These are phyloP conservation scores for Myriangium duriaei DNA, from an alignment of 2,329 filamentous ascomycete genomes.

Conservation along the genomic window DNA sequence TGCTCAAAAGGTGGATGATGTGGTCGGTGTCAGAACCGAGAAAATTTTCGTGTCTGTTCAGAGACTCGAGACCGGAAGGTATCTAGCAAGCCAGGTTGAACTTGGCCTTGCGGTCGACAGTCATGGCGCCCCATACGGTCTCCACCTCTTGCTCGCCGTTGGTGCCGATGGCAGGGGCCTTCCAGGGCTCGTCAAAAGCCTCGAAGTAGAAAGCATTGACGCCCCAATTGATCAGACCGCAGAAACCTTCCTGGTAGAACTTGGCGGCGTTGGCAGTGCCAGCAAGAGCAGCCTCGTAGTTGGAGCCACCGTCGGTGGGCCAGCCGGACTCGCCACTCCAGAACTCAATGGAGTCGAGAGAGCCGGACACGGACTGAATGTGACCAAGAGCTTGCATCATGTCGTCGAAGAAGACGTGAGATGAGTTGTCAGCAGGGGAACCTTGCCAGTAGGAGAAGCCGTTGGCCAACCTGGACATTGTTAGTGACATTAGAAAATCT, in stretches of 20 bases:
- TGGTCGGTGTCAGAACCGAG: neutral
- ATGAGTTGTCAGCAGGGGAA: conserved; percentile 44
- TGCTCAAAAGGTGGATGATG: neutral
- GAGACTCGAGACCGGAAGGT: too few species aligned
- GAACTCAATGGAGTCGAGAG: conserved; percentile 45
- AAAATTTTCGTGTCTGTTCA: too few species aligned
- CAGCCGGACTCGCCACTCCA: conserved; percentile 59
- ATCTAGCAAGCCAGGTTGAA: conserved; percentile 38
- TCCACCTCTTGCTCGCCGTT: conserved; percentile 50
- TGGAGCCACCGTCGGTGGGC: conserved; percentile 49
- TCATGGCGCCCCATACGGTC: conserved; percentile 59
- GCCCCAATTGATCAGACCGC: conserved; percentile 51
- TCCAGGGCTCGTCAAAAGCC: conserved; percentile 60
- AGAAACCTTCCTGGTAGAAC: conserved; percentile 52
- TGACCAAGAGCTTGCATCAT: conserved; percentile 51
- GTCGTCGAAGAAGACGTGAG: conserved; percentile 53
- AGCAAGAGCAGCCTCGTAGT: conserved; percentile 50
- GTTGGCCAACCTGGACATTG: conserved; percentile 41
- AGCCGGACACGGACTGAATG: conserved; percentile 47
- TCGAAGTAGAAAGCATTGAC: conserved; percentile 62
- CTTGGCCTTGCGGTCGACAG: conserved; percentile 45
- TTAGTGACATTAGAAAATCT: conserved; percentile 6
- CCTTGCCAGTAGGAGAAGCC: conserved; percentile 66
- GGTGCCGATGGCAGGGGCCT: conserved; percentile 50
- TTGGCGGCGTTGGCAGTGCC: conserved; percentile 44